Evolutionary conservation across 495 filamentous ascomycete genomes (phyloP).

Genomic region (Polyplosphaeria fusca): DNA sequence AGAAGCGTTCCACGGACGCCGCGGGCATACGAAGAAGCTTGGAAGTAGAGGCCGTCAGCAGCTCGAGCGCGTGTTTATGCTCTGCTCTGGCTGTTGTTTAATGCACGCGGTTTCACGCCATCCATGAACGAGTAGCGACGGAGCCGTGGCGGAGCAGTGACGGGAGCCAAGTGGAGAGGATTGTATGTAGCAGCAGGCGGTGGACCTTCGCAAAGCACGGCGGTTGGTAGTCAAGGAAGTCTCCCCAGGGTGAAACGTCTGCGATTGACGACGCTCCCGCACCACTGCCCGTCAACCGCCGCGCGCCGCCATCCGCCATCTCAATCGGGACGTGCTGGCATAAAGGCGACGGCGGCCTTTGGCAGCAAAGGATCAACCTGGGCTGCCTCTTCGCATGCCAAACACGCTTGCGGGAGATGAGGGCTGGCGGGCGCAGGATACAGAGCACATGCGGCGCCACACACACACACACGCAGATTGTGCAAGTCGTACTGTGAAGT

Average conservation of each 20-base stretch:
- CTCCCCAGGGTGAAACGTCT: constrained; percentile 13
- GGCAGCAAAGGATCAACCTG: not conserved
- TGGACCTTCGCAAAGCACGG: no score
- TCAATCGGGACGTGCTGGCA: not conserved
- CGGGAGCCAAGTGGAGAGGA: no score
- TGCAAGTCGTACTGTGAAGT: no score
- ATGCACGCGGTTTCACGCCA: constrained; percentile 11
- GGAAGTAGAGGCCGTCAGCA: no score
- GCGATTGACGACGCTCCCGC: not conserved
- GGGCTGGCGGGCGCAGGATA: no score
- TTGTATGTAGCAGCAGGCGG: no score
- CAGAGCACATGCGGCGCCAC: no score
- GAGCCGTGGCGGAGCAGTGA: no score
- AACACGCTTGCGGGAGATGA: not conserved
- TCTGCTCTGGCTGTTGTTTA: constrained; percentile 1
- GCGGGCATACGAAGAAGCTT: no score
- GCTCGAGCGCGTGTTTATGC: constrained; percentile 4
- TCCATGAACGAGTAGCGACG: constrained; percentile 3
- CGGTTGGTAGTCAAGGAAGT: not conserved
- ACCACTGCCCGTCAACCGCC: not conserved
- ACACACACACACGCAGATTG: no score
- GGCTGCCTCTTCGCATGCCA: not conserved
- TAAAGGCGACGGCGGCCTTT: not conserved
- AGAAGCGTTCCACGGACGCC: constrained; percentile 23
- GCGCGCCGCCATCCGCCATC: no score